Base-by-base conservation (phyloP, 1,284 basidiomycete genomes). In the Dichomitus squalens region DNA sequence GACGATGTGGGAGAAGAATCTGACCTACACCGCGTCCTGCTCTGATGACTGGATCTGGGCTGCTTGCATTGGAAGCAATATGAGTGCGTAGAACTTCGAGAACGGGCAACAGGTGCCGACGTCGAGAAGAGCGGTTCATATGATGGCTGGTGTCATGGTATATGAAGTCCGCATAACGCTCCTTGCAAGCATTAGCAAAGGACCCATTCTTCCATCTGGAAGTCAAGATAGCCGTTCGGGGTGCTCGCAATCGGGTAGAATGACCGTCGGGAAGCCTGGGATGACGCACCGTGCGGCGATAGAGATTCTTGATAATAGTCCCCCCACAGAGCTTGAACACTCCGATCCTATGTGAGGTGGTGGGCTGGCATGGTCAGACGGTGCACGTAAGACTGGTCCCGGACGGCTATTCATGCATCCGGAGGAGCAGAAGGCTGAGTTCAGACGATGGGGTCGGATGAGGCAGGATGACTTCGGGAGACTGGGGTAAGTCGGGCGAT, bases 251-350 rank as follows among this genome's bases (percentile, higher is more conserved):
- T 49, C 41, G 12, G 59, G 49, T 54, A 60, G 20, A 53, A 35
- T 61, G 50, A 33, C 21, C 46, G 20, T 5, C 18, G 16, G 33
- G 54, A 53, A 52, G 44, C 18, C n/a, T 21, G 12, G 34, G 4
- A 58, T 61, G 59, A 61, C 59, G 56, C 56, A 51, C n/a, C 33
- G 9, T 56, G 60, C 60, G 60, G 56, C 29, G 51, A 50, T 58
- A 58, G 46, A 46, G 27, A 41, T 20, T 11, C 40, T 25, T 23
- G 25, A 41, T 20, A 7, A 41, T 29, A 27, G 41, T 44, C 29
- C 27, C 23, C 43, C 23, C n/a, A 44, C 43, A 31, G 27, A 44
- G 21, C 40, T 20, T 25, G 40, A 14, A 25, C 40, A 8, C 16
- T 25, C 21, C 25, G 40, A 14, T 20, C 23, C 39, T 21, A 40